Evolutionary conservation across 371 early-diverging fungal genomes (phyloP), one percentile per base, ranked within the genome.

Genomic region (Haplosporangium sp.): DNA sequence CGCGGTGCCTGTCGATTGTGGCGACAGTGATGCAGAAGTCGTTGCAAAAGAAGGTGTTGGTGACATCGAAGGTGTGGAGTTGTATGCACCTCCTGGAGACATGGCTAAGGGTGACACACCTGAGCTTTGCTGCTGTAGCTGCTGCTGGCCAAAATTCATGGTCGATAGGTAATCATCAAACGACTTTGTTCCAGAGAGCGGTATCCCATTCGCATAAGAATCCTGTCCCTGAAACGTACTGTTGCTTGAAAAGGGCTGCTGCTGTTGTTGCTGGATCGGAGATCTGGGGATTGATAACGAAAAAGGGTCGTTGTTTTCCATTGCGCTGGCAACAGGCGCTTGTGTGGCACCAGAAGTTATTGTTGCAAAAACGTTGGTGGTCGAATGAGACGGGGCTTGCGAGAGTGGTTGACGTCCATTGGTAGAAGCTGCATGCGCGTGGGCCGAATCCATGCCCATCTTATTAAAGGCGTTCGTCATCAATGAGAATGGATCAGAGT

Each of bases 151-250:
- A 38, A 65, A 61, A 6, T 62, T 59, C 29, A 75, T 29, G 8
- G 55, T 50, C 4, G 54, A 62, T 10, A 75, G 55, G 55, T 69
- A 75, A 37, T 75, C 75, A 46, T 75, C 75, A 56, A 75, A 75
- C n/a, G 75, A 75, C 41, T 69, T 75, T 47, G 75, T 29, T 45
- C 66, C 75, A 29, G 45, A 20, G 1, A 29, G 11, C 16, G 36
- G 41, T 16, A 48, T 8, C 42, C 36, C 50, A 29, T 5, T 45
- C 36, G 18, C n/a, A 16, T 37, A 52, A 40, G 50, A 63, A 47
- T 69, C 64, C 40, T 52, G n/a, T 63, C 64, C 65, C 21, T 64
- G 66, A 21, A 73, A 58, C 6, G 62, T 23, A 20, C 55, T 57
- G 29, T 64, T 59, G 14, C 29, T 53, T 38, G 43, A 18, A 38